Percentiles rank a stretch among this genome's conserved stretches.
phyloP scores from a whole-genome alignment of 192 early-diverging fungal genomes.

The Pilobolus umbonatus region DNA sequence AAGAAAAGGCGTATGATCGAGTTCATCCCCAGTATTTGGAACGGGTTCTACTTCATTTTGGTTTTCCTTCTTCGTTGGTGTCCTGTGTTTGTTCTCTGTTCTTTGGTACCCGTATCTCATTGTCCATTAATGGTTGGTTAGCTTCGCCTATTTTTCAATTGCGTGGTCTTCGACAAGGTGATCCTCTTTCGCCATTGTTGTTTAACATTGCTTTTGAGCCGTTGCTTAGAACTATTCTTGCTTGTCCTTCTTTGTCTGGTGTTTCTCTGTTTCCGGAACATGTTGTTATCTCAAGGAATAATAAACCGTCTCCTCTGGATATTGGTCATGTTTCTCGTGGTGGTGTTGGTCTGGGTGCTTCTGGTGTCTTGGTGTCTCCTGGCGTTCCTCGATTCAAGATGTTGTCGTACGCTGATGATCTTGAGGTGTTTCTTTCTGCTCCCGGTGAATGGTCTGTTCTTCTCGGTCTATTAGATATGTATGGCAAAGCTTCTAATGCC shows the following conservation, averaged over 20 bases:
- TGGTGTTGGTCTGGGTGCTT: neutral
- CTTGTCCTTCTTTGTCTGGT: neutral
- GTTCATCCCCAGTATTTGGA: constrained; percentile 15
- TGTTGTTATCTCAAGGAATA: neutral
- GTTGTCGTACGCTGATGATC: constrained; percentile 2
- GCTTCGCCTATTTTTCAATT: constrained; percentile 1
- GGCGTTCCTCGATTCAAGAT: neutral
- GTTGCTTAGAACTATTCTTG: constrained; percentile 6
- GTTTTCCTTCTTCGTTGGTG: constrained; percentile 9
- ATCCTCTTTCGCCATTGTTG: constrained; percentile 26
- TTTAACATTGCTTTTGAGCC: constrained; percentile 28
- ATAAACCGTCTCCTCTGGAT: neutral
- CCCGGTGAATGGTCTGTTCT: neutral
- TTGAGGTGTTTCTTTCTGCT: neutral
- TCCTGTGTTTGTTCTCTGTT: constrained; percentile 10
- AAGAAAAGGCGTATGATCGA: constrained; percentile 25
- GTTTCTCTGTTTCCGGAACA: neutral
- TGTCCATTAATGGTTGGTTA: constrained; percentile 24
- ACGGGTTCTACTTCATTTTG: constrained; percentile 7
- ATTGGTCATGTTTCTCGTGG: neutral
- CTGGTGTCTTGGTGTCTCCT: neutral
- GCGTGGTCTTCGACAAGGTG: constrained; percentile 26
- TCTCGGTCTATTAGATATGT: neutral
- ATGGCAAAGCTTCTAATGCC: neutral
- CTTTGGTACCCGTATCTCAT: constrained; percentile 15